These are phyloP conservation scores for Komagataella phaffii DNA, from an alignment of 805 yeast species.

Conservation along the genomic window DNA sequence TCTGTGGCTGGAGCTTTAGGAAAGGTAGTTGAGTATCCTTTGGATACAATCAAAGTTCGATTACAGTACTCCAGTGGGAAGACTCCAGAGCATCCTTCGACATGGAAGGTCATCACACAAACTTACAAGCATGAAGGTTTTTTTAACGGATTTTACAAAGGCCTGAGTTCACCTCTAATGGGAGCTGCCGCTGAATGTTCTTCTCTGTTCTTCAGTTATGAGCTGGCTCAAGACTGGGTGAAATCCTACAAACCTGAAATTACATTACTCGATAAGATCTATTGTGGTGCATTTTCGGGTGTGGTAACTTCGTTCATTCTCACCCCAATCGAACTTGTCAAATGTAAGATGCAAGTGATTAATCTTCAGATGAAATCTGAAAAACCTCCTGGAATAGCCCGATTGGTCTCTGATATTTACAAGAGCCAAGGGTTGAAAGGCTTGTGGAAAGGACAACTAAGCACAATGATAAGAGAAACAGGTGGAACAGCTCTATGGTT, in stretches of 20 bases:
- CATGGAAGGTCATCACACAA: constrained; percentile 49
- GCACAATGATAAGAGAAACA: constrained; percentile 72
- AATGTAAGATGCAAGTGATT: constrained; percentile 77
- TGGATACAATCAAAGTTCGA: constrained; percentile 85
- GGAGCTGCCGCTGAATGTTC: constrained; percentile 92
- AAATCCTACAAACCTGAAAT: constrained; percentile 12
- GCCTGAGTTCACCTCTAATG: constrained; percentile 67
- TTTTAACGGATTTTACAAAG: constrained; percentile 58
- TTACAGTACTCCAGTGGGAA: constrained; percentile 47
- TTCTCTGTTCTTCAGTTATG: constrained; percentile 57
- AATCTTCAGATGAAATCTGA: constrained; percentile 15
- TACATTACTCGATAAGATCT: constrained; percentile 19
- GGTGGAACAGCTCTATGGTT: constrained; percentile 94
- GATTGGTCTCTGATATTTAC: constrained; percentile 28
- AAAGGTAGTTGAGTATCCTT: constrained; percentile 79
- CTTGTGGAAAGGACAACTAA: constrained; percentile 77
- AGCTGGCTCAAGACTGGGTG: constrained; percentile 26
- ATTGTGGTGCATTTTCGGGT: constrained; percentile 77
- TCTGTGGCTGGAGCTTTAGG: constrained; percentile 72
- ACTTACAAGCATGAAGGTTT: constrained; percentile 63
- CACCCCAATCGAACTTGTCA: constrained; percentile 86
- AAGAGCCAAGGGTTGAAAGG: constrained; percentile 46
- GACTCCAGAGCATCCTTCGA: constrained; percentile 40
- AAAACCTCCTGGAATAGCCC: constrained; percentile 17
- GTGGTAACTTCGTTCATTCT: constrained; percentile 68